phyloP scores from a whole-genome alignment of 768 basidiomycete species.

The Auricularia heimuer region DNA sequence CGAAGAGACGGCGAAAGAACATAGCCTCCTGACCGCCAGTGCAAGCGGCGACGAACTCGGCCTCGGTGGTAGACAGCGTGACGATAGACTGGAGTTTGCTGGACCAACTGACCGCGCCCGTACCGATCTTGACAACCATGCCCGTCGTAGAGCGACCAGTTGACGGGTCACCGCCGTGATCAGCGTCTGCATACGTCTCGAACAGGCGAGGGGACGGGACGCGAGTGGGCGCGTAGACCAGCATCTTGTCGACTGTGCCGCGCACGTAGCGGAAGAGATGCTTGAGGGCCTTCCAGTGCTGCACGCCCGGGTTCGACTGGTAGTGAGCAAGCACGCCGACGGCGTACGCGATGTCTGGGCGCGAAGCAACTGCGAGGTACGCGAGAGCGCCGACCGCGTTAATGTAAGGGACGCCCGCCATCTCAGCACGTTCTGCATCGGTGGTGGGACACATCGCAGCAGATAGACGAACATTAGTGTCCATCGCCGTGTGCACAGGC shows the following conservation, averaged over 20 bases:
- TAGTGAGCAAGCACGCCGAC: constrained; percentile 13
- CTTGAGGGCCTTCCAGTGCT: neutral
- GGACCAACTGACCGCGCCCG: neutral
- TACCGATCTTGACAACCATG: neutral
- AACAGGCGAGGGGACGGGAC: constrained; percentile 3
- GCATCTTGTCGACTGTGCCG: neutral
- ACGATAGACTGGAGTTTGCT: constrained; percentile 2
- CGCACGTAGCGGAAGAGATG: neutral
- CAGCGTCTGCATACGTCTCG: neutral
- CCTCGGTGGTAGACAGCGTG: constrained; percentile 1
- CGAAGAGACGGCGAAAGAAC: constrained; percentile 14
- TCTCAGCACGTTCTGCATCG: constrained; percentile 4
- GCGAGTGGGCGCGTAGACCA: neutral
- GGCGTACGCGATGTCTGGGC: constrained; percentile 32
- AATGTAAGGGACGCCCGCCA: constrained; percentile 19
- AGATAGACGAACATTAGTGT: neutral
- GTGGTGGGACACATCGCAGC: constrained; percentile 8
- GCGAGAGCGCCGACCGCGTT: constrained; percentile 13
- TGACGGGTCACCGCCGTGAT: constrained; percentile 6
- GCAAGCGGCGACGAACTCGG: constrained; percentile 9
- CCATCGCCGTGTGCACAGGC: constrained; percentile 8
- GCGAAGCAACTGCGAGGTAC: constrained; percentile 23
- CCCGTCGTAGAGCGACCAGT: constrained; percentile 3
- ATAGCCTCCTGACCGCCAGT: constrained; percentile 13
- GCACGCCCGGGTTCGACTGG: neutral